Evolutionary conservation across 2,329 filamentous ascomycete genomes (phyloP).

Genomic region (Pezicula carpinea): DNA sequence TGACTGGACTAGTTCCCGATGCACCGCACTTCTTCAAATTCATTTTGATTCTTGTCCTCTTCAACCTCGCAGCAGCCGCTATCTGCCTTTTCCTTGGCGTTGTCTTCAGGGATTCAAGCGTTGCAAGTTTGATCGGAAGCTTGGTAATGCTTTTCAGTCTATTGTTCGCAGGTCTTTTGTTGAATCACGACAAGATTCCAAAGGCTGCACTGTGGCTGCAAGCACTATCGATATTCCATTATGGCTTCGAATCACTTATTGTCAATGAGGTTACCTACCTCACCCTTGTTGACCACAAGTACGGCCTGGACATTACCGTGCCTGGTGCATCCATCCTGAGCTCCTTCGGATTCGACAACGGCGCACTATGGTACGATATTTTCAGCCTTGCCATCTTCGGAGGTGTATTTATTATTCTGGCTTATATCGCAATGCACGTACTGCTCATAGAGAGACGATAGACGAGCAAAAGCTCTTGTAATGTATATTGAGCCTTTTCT

Average conservation of each 20-base stretch:
- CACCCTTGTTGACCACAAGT: constrained; percentile 88
- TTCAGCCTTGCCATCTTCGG: constrained; percentile 79
- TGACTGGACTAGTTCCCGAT: constrained; percentile 87
- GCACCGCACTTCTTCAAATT: constrained; percentile 85
- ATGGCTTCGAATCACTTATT: constrained; percentile 91
- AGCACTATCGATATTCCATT: constrained; percentile 94
- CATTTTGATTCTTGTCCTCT: constrained; percentile 84
- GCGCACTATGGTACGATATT: constrained; percentile 80
- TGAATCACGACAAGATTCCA: constrained; percentile 93
- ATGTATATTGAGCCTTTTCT: too few relatives aligned
- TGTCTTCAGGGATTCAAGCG: constrained; percentile 82
- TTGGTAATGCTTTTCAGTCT: constrained; percentile 97
- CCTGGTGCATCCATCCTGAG: constrained; percentile 91
- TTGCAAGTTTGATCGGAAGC: constrained; percentile 90
- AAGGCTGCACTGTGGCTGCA: constrained; percentile 84
- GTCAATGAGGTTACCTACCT: constrained; percentile 94
- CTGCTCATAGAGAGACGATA: constrained; percentile 85
- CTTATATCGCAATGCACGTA: constrained; percentile 90
- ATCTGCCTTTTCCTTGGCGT: constrained; percentile 97
- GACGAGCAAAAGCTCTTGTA: constrained; percentile 5
- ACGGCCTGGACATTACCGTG: constrained; percentile 92
- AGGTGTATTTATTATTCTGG: constrained; percentile 76
- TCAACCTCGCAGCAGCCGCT: constrained; percentile 89
- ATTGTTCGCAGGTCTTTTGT: constrained; percentile 85
- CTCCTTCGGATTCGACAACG: constrained; percentile 89